A percentile compares a stretch with the other conserved stretches of the same genome.
Conservation (phyloP, 768 basidiomycete species). For the Naganishia friedmannii region DNA sequence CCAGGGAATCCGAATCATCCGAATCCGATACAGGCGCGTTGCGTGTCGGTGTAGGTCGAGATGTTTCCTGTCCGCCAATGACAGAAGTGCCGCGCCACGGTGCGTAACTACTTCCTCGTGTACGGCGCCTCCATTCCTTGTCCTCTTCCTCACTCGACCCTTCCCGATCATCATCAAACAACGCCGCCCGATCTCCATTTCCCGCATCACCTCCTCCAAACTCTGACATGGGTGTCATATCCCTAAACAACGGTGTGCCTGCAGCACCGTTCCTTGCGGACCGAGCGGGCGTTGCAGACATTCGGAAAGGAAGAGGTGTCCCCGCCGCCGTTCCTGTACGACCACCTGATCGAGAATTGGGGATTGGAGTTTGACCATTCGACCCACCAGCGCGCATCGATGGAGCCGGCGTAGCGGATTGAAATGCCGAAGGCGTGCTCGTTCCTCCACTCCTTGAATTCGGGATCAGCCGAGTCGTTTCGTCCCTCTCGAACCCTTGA, state of each 20-base stretch:
- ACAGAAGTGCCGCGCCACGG: slow-evolving; percentile 27
- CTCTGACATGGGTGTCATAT: slow-evolving; percentile 31
- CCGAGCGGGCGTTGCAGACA: slow-evolving; percentile 4
- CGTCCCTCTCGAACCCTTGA: slow-evolving; percentile 38
- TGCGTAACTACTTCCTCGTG: slow-evolving; percentile 37
- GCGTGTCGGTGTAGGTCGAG: not conserved
- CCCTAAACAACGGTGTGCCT: slow-evolving; percentile 39
- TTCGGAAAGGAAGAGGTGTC: not conserved
- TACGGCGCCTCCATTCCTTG: slow-evolving; percentile 40
- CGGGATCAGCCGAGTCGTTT: slow-evolving; percentile 41
- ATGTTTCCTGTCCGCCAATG: not conserved
- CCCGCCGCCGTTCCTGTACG: not conserved
- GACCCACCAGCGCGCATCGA: slow-evolving; percentile 25
- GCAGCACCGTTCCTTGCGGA: not conserved
- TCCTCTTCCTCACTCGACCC: slow-evolving; percentile 45
- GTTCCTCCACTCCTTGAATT: slow-evolving; percentile 44
- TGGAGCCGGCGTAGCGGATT: slow-evolving; percentile 26
- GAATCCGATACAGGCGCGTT: slow-evolving; percentile 3
- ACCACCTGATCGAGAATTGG: slow-evolving; percentile 34
- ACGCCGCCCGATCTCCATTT: not conserved
- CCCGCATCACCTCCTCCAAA: slow-evolving; percentile 3
- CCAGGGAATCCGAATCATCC: slow-evolving; percentile 20
- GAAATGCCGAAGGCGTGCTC: not conserved
- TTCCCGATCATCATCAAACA: slow-evolving; percentile 44
- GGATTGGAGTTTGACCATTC: slow-evolving; percentile 25